phyloP scores from a whole-genome alignment of 768 basidiomycete genomes.

The Sporobolomyces roseus region DNA sequence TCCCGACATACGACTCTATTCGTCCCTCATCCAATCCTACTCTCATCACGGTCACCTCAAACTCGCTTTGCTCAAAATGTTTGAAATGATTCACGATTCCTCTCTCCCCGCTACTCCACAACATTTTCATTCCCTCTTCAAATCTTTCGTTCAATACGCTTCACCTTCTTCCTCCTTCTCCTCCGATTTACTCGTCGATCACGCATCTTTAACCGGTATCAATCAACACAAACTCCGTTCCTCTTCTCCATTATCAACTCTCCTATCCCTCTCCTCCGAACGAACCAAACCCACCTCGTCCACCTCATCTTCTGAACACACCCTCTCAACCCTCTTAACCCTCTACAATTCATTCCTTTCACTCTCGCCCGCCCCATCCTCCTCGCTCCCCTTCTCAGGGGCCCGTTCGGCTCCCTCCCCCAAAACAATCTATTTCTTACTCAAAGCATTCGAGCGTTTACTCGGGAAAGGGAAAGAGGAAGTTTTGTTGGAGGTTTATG shows the following conservation, averaged over 20 bases:
- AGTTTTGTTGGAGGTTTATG: constrained; percentile 60
- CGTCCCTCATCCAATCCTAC: constrained; percentile 63
- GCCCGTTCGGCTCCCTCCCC: constrained; percentile 48
- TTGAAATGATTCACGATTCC: constrained; percentile 61
- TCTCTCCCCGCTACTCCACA: constrained; percentile 51
- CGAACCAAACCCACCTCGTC: no score
- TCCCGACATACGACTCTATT: constrained; percentile 65
- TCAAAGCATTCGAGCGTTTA: constrained; percentile 63
- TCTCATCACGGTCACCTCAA: constrained; percentile 67
- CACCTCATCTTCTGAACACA: constrained; percentile 53
- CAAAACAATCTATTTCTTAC: constrained; percentile 62
- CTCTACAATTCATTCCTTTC: constrained; percentile 64
- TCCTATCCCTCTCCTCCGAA: no score
- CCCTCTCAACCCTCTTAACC: constrained; percentile 56
- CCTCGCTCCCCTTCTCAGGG: constrained; percentile 35
- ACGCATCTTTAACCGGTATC: neutral
- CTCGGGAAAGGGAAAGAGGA: constrained; percentile 48
- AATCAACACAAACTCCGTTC: no score
- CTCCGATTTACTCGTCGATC: neutral
- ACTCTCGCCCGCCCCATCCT: constrained; percentile 48
- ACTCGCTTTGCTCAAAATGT: constrained; percentile 58
- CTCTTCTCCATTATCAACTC: no score
- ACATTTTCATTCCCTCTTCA: constrained; percentile 68
- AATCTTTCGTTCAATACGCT: constrained; percentile 68
- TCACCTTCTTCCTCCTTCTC: neutral